Evolutionary conservation across 106 monocot genomes (phyloP).

Genomic region (Apostasia ramifera): DNA sequence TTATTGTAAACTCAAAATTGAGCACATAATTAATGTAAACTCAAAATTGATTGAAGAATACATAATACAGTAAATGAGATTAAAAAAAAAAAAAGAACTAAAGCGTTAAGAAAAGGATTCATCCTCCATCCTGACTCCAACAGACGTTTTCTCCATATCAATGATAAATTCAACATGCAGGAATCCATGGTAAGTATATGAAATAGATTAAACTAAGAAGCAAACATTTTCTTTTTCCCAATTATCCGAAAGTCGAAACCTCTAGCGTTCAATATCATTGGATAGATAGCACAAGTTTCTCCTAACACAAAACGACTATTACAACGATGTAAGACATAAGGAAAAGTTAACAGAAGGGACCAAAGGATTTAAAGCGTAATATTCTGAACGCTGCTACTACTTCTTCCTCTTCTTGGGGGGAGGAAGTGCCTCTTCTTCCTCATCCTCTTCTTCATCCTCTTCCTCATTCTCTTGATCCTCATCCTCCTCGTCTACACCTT

Average conservation of each 20-base stretch:
- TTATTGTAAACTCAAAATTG: too few relatives aligned
- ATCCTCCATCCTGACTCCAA: too few relatives aligned
- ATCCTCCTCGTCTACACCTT: not conserved
- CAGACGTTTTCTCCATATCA: too few relatives aligned
- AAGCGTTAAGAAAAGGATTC: too few relatives aligned
- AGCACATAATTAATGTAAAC: too few relatives aligned
- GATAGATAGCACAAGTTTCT: not conserved
- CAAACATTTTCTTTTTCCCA: not conserved
- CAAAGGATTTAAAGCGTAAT: too few relatives aligned
- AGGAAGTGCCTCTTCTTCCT: conserved; percentile 5
- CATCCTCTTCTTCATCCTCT: conserved; percentile 7
- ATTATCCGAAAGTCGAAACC: not conserved
- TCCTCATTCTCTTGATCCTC: conserved; percentile 5
- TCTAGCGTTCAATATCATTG: not conserved
- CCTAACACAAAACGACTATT: not conserved
- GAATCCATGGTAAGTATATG: too few relatives aligned
- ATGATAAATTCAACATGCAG: too few relatives aligned
- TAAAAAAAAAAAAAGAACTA: too few relatives aligned
- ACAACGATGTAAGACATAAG: not conserved
- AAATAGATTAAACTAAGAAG: not conserved
- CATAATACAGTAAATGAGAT: too few relatives aligned
- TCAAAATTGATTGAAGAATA: too few relatives aligned
- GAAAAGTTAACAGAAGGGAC: not conserved
- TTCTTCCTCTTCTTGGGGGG: conserved; percentile 10
- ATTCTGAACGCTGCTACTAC: not conserved